Evolutionary conservation across 2,329 filamentous ascomycete species (phyloP).

Genomic region (Septoria linicola): DNA sequence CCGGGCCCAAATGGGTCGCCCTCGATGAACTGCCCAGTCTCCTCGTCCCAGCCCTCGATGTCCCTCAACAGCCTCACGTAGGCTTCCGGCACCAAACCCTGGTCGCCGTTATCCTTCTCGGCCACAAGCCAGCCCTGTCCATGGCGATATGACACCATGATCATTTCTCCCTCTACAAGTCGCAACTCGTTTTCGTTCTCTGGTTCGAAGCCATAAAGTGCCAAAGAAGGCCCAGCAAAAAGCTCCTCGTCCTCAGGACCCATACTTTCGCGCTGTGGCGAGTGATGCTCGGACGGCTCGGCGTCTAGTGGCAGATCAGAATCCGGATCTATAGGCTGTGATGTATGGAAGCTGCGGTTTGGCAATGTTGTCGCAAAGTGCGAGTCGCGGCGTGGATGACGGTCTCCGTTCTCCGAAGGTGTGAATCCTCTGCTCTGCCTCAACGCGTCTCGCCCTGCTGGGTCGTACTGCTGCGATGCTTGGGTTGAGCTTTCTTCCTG

Average conservation of each 20-base stretch:
- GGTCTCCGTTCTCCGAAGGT: conserved; percentile 36
- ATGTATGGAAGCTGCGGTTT: conserved; percentile 28
- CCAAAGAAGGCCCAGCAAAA: conserved; percentile 94
- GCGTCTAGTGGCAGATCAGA: conserved; percentile 35
- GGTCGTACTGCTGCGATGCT: conserved; percentile 28
- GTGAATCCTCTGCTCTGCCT: conserved; percentile 36
- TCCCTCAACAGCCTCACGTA: conserved; percentile 90
- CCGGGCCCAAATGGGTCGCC: conserved; percentile 30
- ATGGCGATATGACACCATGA: conserved; percentile 93
- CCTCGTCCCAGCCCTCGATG: conserved; percentile 82
- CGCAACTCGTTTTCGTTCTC: conserved; percentile 97
- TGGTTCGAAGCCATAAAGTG: conserved; percentile 88
- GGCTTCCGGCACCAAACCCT: conserved; percentile 91
- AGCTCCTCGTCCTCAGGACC: conserved; percentile 80
- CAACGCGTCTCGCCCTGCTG: conserved; percentile 34
- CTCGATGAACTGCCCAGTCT: conserved; percentile 71
- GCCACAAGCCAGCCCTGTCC: conserved; percentile 97
- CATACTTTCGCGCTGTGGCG: conserved; percentile 33
- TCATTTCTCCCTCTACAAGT: conserved; percentile 89
- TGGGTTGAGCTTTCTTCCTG: conserved; percentile 38
- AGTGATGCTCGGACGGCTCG: conserved; percentile 27
- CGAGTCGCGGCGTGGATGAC: conserved; percentile 46
- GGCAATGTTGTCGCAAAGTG: conserved; percentile 48
- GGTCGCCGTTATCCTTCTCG: conserved; percentile 91
- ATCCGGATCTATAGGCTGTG: conserved; percentile 25